Conservation (phyloP, 352 stramenopile genomes). For the Globisporangium camurandrum region DNA sequence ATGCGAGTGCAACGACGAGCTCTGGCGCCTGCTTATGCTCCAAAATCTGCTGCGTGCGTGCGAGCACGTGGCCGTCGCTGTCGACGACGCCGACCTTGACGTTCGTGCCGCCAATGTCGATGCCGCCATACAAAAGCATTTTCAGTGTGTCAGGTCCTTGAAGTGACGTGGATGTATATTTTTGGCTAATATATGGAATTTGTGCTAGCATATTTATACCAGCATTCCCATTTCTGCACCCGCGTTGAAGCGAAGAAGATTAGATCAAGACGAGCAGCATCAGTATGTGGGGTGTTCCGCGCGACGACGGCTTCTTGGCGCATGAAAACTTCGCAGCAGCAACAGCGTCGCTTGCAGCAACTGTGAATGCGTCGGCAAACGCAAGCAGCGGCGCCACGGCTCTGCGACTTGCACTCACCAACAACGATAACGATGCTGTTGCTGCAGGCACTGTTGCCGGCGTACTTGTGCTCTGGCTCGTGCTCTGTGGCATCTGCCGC, state of each 20-base stretch:
- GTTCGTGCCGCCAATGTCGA: conserved; percentile 70
- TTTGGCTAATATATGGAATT: too few relatives aligned
- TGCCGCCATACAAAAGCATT: conserved; percentile 34
- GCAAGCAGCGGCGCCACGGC: neutral
- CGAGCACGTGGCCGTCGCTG: conserved; percentile 33
- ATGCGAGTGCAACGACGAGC: conserved; percentile 45
- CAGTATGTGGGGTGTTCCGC: conserved; percentile 2
- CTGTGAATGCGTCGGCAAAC: neutral
- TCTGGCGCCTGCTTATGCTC: conserved; percentile 31
- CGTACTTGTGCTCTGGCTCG: conserved; percentile 6
- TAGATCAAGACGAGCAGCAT: neutral
- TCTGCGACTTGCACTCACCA: too few relatives aligned
- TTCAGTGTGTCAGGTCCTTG: too few relatives aligned
- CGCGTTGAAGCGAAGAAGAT: neutral
- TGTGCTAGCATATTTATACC: neutral
- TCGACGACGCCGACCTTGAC: conserved; percentile 69
- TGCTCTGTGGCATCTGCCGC: conserved; percentile 13
- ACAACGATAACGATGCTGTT: too few relatives aligned
- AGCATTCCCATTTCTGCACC: neutral
- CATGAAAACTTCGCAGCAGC: conserved; percentile 1
- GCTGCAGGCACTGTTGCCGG: neutral
- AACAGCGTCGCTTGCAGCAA: neutral
- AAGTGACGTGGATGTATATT: neutral
- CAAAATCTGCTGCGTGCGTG: conserved; percentile 35
- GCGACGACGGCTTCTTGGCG: conserved; percentile 12